Conservation (phyloP, 2,329 filamentous ascomycete genomes). For the Phyllosticta citriasiana region DNA sequence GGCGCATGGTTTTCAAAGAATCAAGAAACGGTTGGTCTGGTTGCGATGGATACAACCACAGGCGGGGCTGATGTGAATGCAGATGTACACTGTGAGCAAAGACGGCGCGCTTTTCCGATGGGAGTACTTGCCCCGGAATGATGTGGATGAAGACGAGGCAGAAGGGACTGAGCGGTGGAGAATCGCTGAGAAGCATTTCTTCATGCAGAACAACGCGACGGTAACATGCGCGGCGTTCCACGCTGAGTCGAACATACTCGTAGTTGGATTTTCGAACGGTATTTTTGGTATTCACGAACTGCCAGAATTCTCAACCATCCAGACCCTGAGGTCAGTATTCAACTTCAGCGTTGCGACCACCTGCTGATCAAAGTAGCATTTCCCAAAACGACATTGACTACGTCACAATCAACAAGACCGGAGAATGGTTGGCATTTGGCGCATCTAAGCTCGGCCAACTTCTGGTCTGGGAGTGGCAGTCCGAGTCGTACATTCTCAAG, state of each 20-base stretch:
- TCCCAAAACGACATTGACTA: slow-evolving; percentile 95
- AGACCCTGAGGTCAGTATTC: slow-evolving; percentile 51
- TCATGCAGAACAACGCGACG: slow-evolving; percentile 81
- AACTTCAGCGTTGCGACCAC: neutral
- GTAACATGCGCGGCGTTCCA: slow-evolving; percentile 90
- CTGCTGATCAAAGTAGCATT: slow-evolving; percentile 52
- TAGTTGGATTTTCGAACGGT: slow-evolving; percentile 91
- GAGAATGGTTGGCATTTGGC: slow-evolving; percentile 95
- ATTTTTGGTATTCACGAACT: slow-evolving; percentile 91
- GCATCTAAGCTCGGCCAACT: slow-evolving; percentile 91
- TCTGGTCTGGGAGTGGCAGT: slow-evolving; percentile 99
- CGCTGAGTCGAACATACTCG: slow-evolving; percentile 76
- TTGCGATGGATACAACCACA: neutral
- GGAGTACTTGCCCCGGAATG: slow-evolving; percentile 61
- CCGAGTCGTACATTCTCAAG: slow-evolving; percentile 96
- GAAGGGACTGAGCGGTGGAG: slow-evolving; percentile 73
- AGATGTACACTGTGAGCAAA: slow-evolving; percentile 89
- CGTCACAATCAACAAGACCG: slow-evolving; percentile 85
- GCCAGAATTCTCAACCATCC: slow-evolving; percentile 91
- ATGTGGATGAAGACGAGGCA: slow-evolving; percentile 42
- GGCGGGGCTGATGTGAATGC: neutral
- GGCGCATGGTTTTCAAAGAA: slow-evolving; percentile 96
- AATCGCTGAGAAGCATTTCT: slow-evolving; percentile 84
- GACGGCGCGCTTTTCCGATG: slow-evolving; percentile 95
- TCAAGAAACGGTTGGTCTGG: slow-evolving; percentile 59